phyloP scores from a whole-genome alignment of 208 protist genomes.

The Wallacemonas sp. region DNA sequence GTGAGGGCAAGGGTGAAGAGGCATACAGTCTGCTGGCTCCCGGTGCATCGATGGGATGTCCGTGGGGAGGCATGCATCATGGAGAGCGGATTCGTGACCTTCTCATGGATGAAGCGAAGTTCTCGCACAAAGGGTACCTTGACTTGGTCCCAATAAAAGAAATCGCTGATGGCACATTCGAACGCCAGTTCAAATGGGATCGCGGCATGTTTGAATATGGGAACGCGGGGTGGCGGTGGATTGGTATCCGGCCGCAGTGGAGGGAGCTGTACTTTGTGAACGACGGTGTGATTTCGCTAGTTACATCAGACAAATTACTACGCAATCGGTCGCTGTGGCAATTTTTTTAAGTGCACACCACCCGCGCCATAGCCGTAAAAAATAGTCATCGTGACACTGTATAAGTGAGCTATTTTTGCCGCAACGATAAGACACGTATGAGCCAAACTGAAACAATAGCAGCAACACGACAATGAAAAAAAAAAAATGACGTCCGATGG shows the following conservation, averaged over 20 bases:
- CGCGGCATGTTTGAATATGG: constrained; percentile 82
- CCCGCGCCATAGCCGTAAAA: background rate
- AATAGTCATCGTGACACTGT: too few species aligned
- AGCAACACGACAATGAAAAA: constrained; percentile 24
- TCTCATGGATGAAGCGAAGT: constrained; percentile 65
- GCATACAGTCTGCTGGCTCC: constrained; percentile 76
- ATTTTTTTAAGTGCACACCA: constrained; percentile 14
- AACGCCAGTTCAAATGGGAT: constrained; percentile 86
- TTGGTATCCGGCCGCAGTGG: constrained; percentile 67
- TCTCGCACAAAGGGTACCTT: constrained; percentile 80
- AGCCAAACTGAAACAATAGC: too few species aligned
- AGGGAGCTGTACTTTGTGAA: constrained; percentile 87
- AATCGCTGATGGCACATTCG: constrained; percentile 83
- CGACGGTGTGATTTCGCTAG: constrained; percentile 71
- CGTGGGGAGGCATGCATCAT: constrained; percentile 88
- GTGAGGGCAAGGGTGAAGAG: constrained; percentile 73
- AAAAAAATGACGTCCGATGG: too few species aligned
- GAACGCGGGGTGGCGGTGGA: constrained; percentile 47
- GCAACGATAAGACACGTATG: too few species aligned
- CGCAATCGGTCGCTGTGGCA: constrained; percentile 47
- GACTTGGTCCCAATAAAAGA: constrained; percentile 77
- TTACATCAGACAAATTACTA: constrained; percentile 71
- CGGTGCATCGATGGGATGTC: constrained; percentile 78
- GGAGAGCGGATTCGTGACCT: constrained; percentile 65
- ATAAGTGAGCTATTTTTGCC: too few species aligned